Base-by-base conservation (phyloP, 2,329 filamentous ascomycete species). In the Aspergillus proliferans region DNA sequence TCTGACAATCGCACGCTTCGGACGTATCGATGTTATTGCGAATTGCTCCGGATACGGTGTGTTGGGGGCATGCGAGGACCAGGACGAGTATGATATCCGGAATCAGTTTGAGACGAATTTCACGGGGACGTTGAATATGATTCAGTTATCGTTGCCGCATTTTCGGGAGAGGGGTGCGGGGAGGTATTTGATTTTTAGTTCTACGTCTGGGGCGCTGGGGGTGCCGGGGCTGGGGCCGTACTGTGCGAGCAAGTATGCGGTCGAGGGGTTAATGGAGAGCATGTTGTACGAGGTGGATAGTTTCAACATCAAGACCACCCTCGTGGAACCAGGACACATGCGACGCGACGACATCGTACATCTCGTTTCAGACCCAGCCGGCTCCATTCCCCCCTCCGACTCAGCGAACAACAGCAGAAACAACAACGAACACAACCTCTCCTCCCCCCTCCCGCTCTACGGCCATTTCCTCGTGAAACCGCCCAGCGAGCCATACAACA, bases 101-200 rank as follows among this genome's bases (percentile, higher is more conserved):
- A 92, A 95, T 62, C 93, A 97, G 69, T 96, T 97, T 71, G 89
- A 94, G 75, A 96, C 91, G 19, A 98, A 98, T 70, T 95, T 96
- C 70, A 92, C 95, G 77, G 93, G 93, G 47, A 94, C 90, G 0
- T 71, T 97, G 51, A 87, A 97, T 70, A 95, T 98, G 60, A 86
- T 97, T 51, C 90, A 96, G 67, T 76, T 88, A 18, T 91, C 87
- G 1, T 74, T 97, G 34, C 90, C 91, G 0, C 89, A 95, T 71
- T 94, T 97, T 59, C 84, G 92, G 46, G 78, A 84, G 54, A 85
- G 88, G 55, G 78, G 79, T 19, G 76, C 75, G 1, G 93, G 93
- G 1, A 82, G 91, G 26, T 97, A 96, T 67, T 77, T 97, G 45
- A 95, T 97, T 54, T 96, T 97, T 72, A 95, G 89, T 64, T 93